A percentile compares a stretch with the other conserved stretches of the same genome.
Evolutionary conservation across 768 basidiomycete genomes (phyloP).

Genomic region (Serendipita sp.): DNA sequence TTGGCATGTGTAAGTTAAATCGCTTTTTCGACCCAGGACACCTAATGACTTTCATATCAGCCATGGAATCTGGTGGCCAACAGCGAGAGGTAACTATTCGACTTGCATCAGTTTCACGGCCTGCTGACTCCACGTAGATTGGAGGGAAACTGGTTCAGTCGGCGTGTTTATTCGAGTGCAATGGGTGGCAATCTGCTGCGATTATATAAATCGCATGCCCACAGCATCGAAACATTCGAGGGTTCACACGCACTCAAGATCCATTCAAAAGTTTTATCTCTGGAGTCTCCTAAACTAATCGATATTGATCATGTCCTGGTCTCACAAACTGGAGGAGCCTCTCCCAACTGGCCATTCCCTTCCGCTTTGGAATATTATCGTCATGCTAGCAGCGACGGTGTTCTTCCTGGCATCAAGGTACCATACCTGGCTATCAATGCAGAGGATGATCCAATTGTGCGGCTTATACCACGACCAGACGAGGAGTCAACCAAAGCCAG

Average conservation of each 20-base stretch:
- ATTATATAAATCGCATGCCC: constrained; percentile 36
- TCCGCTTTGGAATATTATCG: constrained; percentile 32
- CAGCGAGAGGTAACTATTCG: constrained; percentile 19
- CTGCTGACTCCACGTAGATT: constrained; percentile 27
- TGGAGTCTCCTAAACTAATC: constrained; percentile 36
- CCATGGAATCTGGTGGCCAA: constrained; percentile 35
- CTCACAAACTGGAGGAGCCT: constrained; percentile 39
- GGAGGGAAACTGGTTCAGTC: constrained; percentile 36
- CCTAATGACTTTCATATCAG: constrained; percentile 17
- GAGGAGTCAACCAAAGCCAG: constrained; percentile 10
- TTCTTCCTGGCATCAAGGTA: constrained; percentile 42
- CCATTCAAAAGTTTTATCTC: not conserved
- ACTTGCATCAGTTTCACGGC: constrained; percentile 8
- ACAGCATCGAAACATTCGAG: constrained; percentile 22
- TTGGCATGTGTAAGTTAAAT: constrained; percentile 51
- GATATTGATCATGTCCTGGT: constrained; percentile 51
- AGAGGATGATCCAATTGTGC: constrained; percentile 62
- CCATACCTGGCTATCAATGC: constrained; percentile 66
- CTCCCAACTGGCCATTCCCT: constrained; percentile 30
- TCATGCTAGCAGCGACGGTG: constrained; percentile 43
- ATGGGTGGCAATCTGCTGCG: constrained; percentile 57
- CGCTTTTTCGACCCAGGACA: constrained; percentile 11
- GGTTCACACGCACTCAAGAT: not conserved
- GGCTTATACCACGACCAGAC: constrained; percentile 34
- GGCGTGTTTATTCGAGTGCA: constrained; percentile 54